Base-by-base conservation (phyloP, 306 rosid genomes). In the Boehmeria nivea region DNA sequence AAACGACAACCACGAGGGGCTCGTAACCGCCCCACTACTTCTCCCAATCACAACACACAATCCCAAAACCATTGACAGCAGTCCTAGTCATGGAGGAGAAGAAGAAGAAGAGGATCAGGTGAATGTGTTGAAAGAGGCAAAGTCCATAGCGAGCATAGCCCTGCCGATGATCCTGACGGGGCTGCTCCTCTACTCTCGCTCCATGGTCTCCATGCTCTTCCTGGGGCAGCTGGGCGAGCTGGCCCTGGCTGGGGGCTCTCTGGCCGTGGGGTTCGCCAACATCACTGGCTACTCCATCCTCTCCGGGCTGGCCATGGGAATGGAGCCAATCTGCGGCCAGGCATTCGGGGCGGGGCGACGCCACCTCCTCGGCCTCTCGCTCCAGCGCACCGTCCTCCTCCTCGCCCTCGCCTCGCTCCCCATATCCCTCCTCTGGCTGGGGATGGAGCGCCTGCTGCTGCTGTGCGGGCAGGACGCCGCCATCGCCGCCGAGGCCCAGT, bases 271-370 rank as follows among this genome's bases (percentile, higher is more conserved):
- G 15, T 91, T 91, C 8, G 94, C 94, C 8, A 87, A 84, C 87
- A 91, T 91, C 76, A 84, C 94, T 12, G 98, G 98, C 13, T 91
- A 91, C 67, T 91, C 96, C 1, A 78, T 91, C 18, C 87, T 91
- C 42, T 82, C 96, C 1, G 98, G 98, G 11, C 83, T 91, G 0
- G 94, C 96, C 10, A 69, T 84, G 16, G 96, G 96, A n/a, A 91
- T 91, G 95, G 96, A 87, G 33, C 94, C 98, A 4, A 78, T 90
- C 65, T 90, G 94, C 28, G 83, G 83, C 4, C 98, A 90, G 67
- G 94, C 98, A 23, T 90, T 80, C 51, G 98, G 98, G 16, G 94
- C 95, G 54, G 84, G 78, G 31, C 79, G 25, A 12, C 72, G 69
- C 55, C 58, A 64, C 2, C 76, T 90, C 1, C 80, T 90, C 8